Conservation (phyloP, 768 basidiomycete species). For the Mycena alexandri region DNA sequence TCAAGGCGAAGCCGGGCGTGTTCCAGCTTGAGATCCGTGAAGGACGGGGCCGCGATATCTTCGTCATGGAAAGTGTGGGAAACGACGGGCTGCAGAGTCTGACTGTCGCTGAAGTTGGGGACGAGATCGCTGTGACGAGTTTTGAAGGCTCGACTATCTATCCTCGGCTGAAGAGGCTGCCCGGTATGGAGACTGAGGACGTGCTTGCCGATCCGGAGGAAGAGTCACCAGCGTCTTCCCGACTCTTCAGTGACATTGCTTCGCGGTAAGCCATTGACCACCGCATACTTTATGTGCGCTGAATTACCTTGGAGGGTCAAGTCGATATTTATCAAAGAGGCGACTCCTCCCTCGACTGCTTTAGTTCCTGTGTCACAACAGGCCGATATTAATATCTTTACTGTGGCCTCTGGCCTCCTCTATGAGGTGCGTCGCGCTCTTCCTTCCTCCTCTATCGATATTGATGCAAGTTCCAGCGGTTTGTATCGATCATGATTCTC, state of each 20-base stretch:
- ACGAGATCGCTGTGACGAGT: constrained; percentile 84
- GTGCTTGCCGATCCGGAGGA: constrained; percentile 70
- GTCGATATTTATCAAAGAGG: constrained; percentile 55
- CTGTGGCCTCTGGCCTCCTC: constrained; percentile 94
- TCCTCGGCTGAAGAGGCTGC: constrained; percentile 76
- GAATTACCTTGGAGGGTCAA: constrained; percentile 54
- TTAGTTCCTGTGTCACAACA: constrained; percentile 53
- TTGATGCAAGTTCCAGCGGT: constrained; percentile 69
- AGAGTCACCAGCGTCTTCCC: constrained; percentile 43
- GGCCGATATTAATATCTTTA: constrained; percentile 99
- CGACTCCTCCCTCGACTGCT: constrained; percentile 41
- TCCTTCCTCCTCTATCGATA: not conserved
- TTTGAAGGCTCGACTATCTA: constrained; percentile 94
- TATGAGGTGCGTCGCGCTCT: constrained; percentile 79
- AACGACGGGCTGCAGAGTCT: constrained; percentile 91
- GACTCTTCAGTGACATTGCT: constrained; percentile 62
- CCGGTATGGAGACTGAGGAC: constrained; percentile 86
- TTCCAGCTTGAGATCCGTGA: constrained; percentile 86
- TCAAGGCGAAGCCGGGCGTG: constrained; percentile 92
- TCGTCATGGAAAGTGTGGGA: constrained; percentile 86
- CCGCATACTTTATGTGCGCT: constrained; percentile 36
- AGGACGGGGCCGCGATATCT: constrained; percentile 86
- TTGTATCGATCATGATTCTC: constrained; percentile 98
- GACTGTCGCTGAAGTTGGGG: constrained; percentile 73
- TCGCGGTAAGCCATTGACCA: constrained; percentile 59